Conservation (phyloP, 1,139 yeast species). For the Arxiozyma slooffiae region DNA sequence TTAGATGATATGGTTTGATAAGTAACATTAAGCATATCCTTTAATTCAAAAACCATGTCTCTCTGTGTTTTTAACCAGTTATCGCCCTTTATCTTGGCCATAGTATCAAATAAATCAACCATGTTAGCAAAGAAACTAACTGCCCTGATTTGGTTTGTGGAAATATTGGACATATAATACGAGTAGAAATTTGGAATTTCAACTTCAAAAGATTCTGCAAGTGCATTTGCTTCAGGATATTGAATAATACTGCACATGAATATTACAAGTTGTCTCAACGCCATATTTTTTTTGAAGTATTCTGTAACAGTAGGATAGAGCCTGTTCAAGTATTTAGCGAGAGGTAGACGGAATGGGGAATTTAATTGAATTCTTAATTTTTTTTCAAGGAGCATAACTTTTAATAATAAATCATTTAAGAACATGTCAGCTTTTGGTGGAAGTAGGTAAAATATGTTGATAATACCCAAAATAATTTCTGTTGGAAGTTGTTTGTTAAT, state of each 20-base stretch:
- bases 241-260: constrained; percentile 29
- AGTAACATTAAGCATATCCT: constrained; percentile 23
- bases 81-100: constrained; percentile 40
- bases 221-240: constrained; percentile 44
- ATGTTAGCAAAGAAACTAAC: constrained; percentile 46
- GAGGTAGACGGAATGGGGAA: constrained; percentile 88
- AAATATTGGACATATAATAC: constrained; percentile 23
- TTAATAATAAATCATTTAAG: constrained; percentile 74
- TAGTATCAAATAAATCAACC: constrained; percentile 51
- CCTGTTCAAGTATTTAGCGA: constrained; percentile 76
- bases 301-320: constrained; percentile 69
- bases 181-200: constrained; percentile 37
- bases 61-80: constrained; percentile 56
- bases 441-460: constrained; percentile 81
- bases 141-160: constrained; percentile 27
- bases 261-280: constrained; percentile 51
- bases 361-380: constrained; percentile 74
- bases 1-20: constrained; percentile 20
- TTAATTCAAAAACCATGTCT: constrained; percentile 28
- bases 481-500: constrained; percentile 65
- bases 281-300: constrained; percentile 59
- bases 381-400: constrained; percentile 70
- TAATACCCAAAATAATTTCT: constrained; percentile 78
- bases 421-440: constrained; percentile 91
- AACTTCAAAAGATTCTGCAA: constrained; percentile 46